Conservation (phyloP, 148 eudicot genomes). For the Vaccinium darrowii region DNA sequence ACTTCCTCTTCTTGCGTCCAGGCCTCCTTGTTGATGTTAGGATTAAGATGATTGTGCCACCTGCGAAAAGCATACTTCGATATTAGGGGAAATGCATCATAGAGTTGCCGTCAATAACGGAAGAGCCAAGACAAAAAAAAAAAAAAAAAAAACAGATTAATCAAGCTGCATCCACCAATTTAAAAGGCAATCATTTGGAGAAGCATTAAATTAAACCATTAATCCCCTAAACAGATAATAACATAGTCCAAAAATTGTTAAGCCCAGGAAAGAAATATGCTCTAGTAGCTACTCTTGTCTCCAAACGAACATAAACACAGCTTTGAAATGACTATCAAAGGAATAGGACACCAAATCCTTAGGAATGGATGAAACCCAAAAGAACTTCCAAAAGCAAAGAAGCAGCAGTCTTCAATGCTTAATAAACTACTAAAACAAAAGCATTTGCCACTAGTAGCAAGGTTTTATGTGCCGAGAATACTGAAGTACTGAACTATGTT, state of each 20-base stretch:
- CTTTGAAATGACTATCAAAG: not conserved
- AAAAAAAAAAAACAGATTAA: not conserved
- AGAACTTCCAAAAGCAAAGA: not conserved
- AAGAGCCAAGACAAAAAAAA: not conserved
- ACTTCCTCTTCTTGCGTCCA: slow-evolving; percentile 98
- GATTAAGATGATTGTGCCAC: slow-evolving; percentile 99
- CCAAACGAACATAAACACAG: slow-evolving; percentile 4
- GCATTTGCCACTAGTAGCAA: not conserved
- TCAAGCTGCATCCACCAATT: slow-evolving; percentile 15
- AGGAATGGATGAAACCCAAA: not conserved
- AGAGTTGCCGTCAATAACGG: not conserved
- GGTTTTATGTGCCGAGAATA: not conserved
- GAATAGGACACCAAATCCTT: not conserved
- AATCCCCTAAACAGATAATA: not conserved
- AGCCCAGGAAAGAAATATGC: not conserved
- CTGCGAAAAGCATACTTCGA: slow-evolving; percentile 34
- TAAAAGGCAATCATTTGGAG: slow-evolving; percentile 10
- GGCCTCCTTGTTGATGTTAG: slow-evolving; percentile 88
- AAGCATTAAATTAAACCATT: slow-evolving; percentile 5
- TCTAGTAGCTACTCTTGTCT: not conserved
- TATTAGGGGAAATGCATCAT: slow-evolving; percentile 19
- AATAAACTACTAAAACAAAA: slow-evolving; percentile 9
- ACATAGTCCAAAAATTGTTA: not conserved
- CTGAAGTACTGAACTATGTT: not conserved
- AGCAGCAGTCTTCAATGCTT: slow-evolving; percentile 3